Evolutionary conservation across 768 basidiomycete genomes (phyloP).

Genomic region (Mycena pura): DNA sequence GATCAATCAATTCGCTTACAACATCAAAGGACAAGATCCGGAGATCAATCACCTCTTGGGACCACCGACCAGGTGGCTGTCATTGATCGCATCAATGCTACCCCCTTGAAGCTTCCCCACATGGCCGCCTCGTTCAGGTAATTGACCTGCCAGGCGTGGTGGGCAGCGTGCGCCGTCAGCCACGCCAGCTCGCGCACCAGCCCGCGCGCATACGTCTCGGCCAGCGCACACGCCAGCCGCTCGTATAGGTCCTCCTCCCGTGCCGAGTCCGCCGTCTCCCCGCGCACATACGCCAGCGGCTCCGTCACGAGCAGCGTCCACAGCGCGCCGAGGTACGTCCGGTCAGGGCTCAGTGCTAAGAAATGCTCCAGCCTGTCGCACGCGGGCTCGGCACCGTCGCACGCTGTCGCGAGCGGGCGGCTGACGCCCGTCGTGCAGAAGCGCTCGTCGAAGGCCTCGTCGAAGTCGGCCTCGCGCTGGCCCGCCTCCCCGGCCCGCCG

Average conservation of each 20-base stretch:
- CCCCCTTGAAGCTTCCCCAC: too few species aligned
- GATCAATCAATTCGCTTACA: too few species aligned
- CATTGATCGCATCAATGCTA: too few species aligned
- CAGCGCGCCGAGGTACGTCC: not conserved
- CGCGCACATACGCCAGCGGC: conserved; percentile 9
- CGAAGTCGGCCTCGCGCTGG: conserved; percentile 16
- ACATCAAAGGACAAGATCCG: too few species aligned
- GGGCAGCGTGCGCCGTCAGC: conserved; percentile 10
- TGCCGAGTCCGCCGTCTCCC: not conserved
- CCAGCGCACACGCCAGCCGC: not conserved
- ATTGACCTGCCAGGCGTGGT: conserved; percentile 19
- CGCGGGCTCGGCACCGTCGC: conserved; percentile 2
- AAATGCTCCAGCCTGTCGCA: not conserved
- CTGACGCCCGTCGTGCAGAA: conserved; percentile 14
- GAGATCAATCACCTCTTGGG: too few species aligned
- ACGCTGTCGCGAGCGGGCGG: conserved; percentile 4
- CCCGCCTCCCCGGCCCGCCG: not conserved
- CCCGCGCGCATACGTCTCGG: conserved; percentile 5
- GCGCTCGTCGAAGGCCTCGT: conserved; percentile 13
- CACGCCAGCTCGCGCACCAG: conserved; percentile 12
- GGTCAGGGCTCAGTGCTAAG: conserved; percentile 1
- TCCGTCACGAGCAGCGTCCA: conserved; percentile 1
- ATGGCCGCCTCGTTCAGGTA: conserved; percentile 18
- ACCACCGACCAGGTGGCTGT: too few species aligned
- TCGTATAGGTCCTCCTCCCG: conserved; percentile 9